A percentile compares a stretch with the other conserved stretches of the same genome.
phyloP scores from a whole-genome alignment of 768 basidiomycete species.

The Cystofilobasidium macerans region DNA sequence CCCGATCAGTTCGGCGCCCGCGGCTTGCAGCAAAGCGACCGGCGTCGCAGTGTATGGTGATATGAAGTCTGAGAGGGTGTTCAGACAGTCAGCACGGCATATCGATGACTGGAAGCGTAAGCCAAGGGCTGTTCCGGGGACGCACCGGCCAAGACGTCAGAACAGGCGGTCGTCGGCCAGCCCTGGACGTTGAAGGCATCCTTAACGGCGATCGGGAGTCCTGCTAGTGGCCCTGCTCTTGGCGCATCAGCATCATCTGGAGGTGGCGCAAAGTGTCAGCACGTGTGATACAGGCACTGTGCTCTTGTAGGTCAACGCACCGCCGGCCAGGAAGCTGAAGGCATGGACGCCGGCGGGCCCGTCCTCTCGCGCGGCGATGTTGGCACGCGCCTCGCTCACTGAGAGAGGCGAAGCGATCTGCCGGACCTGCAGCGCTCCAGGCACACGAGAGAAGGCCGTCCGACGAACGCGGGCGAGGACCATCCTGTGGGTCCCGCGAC shows the following conservation, averaged over 20 bases:
- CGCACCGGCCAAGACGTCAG: conserved; percentile 57
- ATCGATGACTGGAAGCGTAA: neutral
- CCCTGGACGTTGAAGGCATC: conserved; percentile 68
- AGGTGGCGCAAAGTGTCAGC: no score
- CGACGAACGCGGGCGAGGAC: neutral
- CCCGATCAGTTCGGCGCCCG: conserved; percentile 64
- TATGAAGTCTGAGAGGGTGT: conserved; percentile 47
- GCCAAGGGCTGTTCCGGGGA: neutral
- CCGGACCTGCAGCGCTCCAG: neutral
- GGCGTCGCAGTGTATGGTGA: conserved; percentile 83
- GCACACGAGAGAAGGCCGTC: neutral
- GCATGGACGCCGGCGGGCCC: conserved; percentile 20
- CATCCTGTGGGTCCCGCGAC: no score
- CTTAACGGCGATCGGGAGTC: conserved; percentile 54
- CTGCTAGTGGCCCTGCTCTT: neutral
- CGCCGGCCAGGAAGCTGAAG: conserved; percentile 4
- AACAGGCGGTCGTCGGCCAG: conserved; percentile 66
- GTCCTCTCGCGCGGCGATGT: conserved; percentile 9
- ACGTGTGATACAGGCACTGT: no score
- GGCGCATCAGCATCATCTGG: neutral
- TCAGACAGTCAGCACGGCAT: neutral
- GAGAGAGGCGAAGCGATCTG: conserved; percentile 1
- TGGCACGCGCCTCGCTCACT: conserved; percentile 13
- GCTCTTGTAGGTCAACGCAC: no score
- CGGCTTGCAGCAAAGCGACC: conserved; percentile 50